These are phyloP conservation scores for Candida piceae DNA, from an alignment of 805 yeast genomes.

Conservation along the genomic window DNA sequence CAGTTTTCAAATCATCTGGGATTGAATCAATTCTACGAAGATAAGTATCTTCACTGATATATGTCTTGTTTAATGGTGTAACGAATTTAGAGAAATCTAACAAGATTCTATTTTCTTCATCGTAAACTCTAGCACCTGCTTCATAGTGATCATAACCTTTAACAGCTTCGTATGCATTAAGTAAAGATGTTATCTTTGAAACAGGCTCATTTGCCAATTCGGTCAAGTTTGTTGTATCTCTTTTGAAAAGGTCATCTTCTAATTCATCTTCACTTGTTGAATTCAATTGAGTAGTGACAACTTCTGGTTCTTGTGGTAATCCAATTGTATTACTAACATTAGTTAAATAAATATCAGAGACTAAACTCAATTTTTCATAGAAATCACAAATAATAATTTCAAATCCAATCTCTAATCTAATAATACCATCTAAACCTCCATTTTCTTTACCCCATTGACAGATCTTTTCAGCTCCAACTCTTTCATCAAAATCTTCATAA, in stretches of 20 bases:
- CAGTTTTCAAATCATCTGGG: conserved; percentile 29
- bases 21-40: conserved; percentile 33
- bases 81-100: conserved; percentile 49
- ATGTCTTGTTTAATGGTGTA: conserved; percentile 49
- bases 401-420: conserved; percentile 56
- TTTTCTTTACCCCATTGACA: conserved; percentile 51
- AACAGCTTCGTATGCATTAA: no score
- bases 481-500: conserved; percentile 35
- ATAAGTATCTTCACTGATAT: conserved; percentile 45
- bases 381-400: conserved; percentile 62
- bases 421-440: conserved; percentile 49
- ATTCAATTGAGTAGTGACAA: no score
- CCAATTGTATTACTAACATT: conserved; percentile 33
- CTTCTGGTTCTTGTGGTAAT: conserved; percentile 31
- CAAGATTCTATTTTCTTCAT: conserved; percentile 43
- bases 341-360: conserved; percentile 39
- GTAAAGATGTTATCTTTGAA: no score
- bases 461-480: conserved; percentile 42
- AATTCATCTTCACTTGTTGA: no score
- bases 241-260: no score
- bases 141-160: conserved; percentile 39
- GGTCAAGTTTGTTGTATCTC: no score
- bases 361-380: conserved; percentile 39
- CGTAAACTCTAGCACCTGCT: conserved; percentile 43
- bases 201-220: no score